Evolutionary conservation across 768 basidiomycete species (phyloP), one percentile per base, ranked within the genome.

Genomic region (Leccinum aurantiacum): DNA sequence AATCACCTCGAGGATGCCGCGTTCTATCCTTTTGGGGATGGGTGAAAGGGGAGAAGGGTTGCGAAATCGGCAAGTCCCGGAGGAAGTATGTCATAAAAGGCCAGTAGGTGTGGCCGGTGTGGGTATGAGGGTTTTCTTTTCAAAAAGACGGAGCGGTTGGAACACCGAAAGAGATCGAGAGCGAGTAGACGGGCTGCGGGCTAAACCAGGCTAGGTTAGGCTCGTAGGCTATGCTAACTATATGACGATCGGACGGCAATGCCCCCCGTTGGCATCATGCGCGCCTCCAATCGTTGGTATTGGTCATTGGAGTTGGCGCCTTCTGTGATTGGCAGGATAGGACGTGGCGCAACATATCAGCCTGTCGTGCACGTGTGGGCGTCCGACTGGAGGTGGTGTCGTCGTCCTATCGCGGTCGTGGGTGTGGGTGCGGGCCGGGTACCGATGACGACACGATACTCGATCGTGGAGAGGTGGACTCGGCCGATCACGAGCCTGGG

Each of bases 1-100:
- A 70, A 72, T 72, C 69, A 72, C 68, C 70, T 72, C 62, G 67
- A 64, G 71, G 68, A 62, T 5, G 15, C 65, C 67, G 66, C 71
- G 56, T 71, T 66, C 65, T 46, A 5, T 19, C 44, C 44, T 19
- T 46, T 46, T 46, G 44, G 44, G 44, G 44, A 19, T 46, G 44
- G 10, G n/a, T 46, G 44, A 46, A 46, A 46, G 44, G 44, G 44
- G 41, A 44, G 44, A 19, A 46, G 10, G 44, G 19, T 46, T 46
- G 19, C 44, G 7, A 46, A 46, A 46, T 19, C 44, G 19, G 47
- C 19, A 48, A 24, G 47, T 11, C 19, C 58, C 53, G 65, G 52
- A 15, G 8, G 41, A 19, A 46, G 44, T 46, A 22, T 19, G 44
- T 46, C 44, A 22, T 46, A 46, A 46, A 46, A 46, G 44, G 44